Conservation (phyloP, 2,329 filamentous ascomycete species). For the Fusarium concolor region DNA sequence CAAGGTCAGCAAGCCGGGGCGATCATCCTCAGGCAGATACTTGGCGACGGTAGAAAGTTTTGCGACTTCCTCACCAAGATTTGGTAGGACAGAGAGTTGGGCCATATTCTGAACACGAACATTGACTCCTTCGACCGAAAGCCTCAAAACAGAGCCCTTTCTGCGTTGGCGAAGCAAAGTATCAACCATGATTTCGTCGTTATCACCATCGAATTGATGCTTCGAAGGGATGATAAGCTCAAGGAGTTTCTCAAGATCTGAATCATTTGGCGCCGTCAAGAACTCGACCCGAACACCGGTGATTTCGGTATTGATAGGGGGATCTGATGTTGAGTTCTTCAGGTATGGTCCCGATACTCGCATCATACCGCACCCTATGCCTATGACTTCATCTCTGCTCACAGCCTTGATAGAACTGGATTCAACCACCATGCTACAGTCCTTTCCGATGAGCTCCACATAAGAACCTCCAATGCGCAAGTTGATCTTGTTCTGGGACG, state of each 20-base stretch:
- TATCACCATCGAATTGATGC: slow-evolving; percentile 84
- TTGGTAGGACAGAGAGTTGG: slow-evolving; percentile 74
- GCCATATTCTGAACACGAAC: slow-evolving; percentile 71
- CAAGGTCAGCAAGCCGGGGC: slow-evolving; percentile 86
- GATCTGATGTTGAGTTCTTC: slow-evolving; percentile 62
- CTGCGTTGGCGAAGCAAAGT: slow-evolving; percentile 86
- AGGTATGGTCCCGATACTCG: slow-evolving; percentile 77
- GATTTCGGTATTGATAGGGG: slow-evolving; percentile 73
- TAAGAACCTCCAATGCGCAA: slow-evolving; percentile 79
- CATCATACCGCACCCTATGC: slow-evolving; percentile 80
- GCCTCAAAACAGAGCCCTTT: slow-evolving; percentile 84
- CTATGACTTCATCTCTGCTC: slow-evolving; percentile 77
- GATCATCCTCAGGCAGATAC: slow-evolving; percentile 94
- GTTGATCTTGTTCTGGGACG: slow-evolving; percentile 75
- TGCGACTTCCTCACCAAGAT: slow-evolving; percentile 80
- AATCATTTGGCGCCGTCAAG: slow-evolving; percentile 76
- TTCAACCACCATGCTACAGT: slow-evolving; percentile 78
- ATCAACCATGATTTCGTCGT: slow-evolving; percentile 95
- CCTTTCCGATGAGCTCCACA: slow-evolving; percentile 81
- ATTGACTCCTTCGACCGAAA: slow-evolving; percentile 73
- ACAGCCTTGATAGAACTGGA: slow-evolving; percentile 87
- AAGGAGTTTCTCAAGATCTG: slow-evolving; percentile 83
- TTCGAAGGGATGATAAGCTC: slow-evolving; percentile 92
- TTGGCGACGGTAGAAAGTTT: slow-evolving; percentile 90
- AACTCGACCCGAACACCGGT: slow-evolving; percentile 78